Base-by-base conservation (phyloP, 345 rosid species). In the Aquilaria sinensis region DNA sequence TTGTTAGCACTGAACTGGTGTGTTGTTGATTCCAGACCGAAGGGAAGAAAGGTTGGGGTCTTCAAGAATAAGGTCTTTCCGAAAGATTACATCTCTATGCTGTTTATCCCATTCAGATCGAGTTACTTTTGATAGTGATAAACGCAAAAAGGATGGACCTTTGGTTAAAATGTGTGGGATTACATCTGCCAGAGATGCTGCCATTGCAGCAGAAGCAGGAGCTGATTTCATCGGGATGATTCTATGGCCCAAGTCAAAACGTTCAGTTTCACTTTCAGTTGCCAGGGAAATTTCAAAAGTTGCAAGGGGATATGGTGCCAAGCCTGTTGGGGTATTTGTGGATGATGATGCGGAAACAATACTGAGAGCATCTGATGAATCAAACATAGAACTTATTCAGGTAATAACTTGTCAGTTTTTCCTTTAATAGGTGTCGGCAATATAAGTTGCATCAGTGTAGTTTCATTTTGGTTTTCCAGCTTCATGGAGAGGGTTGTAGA, bases 101-200 rank as follows among this genome's bases (percentile, higher is more conserved):
- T 51, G 70, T 31, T 46, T 69, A 48, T 30, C 78, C 41, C 71
- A 37, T 5, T 60, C 67, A 3, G 83, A 74, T 43, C 75, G 75
- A 57, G 61, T 57, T 37, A 13, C 50, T 57, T 60, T 12, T 13
- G 33, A 15, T 58, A 51, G 56, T 60, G 76, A 63, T 57, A 70
- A 65, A 14, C 48, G 62, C 68, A 72, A 63, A 67, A 77, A 77
- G 58, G 61, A 49, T 12, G 15, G 43, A 68, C 78, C 88, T 72
- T 71, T 83, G 68, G 88, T 91, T 65, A 85, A 91, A 82, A 91
- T 91, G 90, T 86, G 96, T 16, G 96, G 97, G 59, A 76, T 91
- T 41, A 84, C 96, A 56, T 86, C 96, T 31, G 86, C 88, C 2
- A 63, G 60, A 73, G 96, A 91, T 72, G 96, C 96, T 34, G 85